These are phyloP conservation scores for Thermomyces lanuginosus DNA, from an alignment of 2,329 filamentous ascomycete genomes.

Conservation along the genomic window DNA sequence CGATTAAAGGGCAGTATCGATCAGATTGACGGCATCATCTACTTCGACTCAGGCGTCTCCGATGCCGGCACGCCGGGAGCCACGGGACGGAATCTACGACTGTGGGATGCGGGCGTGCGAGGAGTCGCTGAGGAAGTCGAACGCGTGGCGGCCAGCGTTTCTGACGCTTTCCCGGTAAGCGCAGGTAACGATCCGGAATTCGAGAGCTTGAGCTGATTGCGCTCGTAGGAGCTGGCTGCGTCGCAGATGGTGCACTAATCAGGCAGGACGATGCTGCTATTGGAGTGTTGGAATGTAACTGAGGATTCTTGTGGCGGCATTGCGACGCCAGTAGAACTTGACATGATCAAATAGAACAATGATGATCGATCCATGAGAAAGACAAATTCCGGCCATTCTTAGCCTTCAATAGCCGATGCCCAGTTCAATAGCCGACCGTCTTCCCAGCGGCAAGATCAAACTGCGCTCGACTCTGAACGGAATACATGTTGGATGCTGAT, in stretches of 20 bases:
- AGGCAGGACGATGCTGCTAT: neutral
- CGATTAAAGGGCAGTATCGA: constrained; percentile 78
- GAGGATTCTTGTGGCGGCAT: too few species aligned
- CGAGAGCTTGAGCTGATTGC: constrained; percentile 3
- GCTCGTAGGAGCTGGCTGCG: constrained; percentile 18
- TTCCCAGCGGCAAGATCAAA: too few species aligned
- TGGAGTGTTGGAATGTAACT: too few species aligned
- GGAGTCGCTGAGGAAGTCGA: constrained; percentile 79
- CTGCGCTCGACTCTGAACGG: too few species aligned
- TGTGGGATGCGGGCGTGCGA: constrained; percentile 83
- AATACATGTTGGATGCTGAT: too few species aligned
- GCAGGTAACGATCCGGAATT: neutral
- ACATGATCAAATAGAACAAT: too few species aligned
- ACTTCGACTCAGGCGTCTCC: constrained; percentile 58
- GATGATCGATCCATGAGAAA: too few species aligned
- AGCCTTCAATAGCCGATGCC: too few species aligned
- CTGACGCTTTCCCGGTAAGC: constrained; percentile 60
- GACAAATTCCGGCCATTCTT: too few species aligned
- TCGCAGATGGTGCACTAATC: constrained; percentile 21
- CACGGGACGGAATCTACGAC: constrained; percentile 55
- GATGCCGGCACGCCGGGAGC: constrained; percentile 48
- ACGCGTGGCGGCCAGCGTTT: constrained; percentile 63
- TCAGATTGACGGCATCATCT: constrained; percentile 77
- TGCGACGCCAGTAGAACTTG: too few species aligned
- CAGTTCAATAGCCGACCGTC: too few species aligned